Conservation (phyloP, 2,329 filamentous ascomycete species). For the Calonectria fujianensis region DNA sequence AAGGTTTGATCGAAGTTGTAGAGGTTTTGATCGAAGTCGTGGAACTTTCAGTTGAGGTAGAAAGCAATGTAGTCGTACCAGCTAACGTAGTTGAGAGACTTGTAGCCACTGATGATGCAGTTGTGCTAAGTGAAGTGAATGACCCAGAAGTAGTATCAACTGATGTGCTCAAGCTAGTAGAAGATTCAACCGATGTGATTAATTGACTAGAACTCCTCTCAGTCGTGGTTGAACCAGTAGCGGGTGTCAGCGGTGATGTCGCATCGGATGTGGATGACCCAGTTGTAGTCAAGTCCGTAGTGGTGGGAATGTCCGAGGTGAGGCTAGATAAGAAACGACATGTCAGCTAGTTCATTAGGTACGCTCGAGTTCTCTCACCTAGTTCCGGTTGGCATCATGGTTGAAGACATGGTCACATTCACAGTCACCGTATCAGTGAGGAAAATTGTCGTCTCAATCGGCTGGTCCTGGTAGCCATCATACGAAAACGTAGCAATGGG, state of each 20-base stretch:
- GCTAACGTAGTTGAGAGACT: background rate
- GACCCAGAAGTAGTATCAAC: background rate
- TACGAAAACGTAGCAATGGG: constrained; percentile 12
- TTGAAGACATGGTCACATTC: background rate
- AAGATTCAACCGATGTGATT: background rate
- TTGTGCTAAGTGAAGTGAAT: background rate
- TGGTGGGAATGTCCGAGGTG: background rate
- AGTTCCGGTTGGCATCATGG: background rate
- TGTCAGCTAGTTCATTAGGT: background rate
- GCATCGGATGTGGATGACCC: background rate
- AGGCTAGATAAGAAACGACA: background rate
- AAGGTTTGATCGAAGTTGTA: background rate
- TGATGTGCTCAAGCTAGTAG: background rate
- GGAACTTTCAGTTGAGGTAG: background rate
- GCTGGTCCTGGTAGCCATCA: background rate
- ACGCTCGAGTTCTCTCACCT: background rate
- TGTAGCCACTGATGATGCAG: background rate
- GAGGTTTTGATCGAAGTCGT: background rate
- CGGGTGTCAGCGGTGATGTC: background rate
- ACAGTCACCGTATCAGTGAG: background rate
- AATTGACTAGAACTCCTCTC: background rate
- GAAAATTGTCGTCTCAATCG: constrained; percentile 3
- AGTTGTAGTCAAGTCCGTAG: background rate
- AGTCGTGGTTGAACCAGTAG: background rate
- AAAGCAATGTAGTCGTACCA: background rate